phyloP scores from a whole-genome alignment of 805 yeast species.

The Candida krabiensis region DNA sequence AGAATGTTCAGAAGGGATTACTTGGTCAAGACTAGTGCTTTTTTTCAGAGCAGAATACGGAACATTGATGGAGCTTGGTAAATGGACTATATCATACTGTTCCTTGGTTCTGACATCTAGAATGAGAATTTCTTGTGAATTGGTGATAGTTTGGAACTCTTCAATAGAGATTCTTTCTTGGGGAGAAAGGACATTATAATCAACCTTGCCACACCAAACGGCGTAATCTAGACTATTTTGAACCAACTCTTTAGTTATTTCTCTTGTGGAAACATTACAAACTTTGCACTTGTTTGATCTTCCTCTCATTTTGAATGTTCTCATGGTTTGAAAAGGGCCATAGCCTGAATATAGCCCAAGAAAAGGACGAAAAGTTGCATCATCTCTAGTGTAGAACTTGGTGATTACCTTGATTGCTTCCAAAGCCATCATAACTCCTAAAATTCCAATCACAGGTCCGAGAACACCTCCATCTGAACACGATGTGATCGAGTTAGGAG shows the following conservation, averaged over 20 bases:
- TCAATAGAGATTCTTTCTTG: slow-evolving; percentile 49
- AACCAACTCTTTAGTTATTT: slow-evolving; percentile 48
- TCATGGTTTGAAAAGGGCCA: slow-evolving; percentile 56
- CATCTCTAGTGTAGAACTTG: slow-evolving; percentile 48
- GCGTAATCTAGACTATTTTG: slow-evolving; percentile 58
- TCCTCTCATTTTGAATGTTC: slow-evolving; percentile 79
- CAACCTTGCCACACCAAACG: slow-evolving; percentile 70
- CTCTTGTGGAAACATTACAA: slow-evolving; percentile 55
- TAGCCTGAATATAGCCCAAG: slow-evolving; percentile 67
- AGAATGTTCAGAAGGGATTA: slow-evolving; percentile 10
- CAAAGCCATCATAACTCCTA: slow-evolving; percentile 86
- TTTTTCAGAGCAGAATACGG: slow-evolving; percentile 54
- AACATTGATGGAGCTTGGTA: slow-evolving; percentile 61
- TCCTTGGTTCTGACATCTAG: slow-evolving; percentile 79
- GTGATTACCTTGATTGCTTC: slow-evolving; percentile 79
- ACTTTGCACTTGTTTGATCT: slow-evolving; percentile 58
- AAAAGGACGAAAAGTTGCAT: slow-evolving; percentile 63
- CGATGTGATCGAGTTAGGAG: slow-evolving; percentile 75
- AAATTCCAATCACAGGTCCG: slow-evolving; percentile 93
- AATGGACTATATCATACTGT: slow-evolving; percentile 67
- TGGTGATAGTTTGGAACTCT: slow-evolving; percentile 24
- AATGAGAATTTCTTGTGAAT: slow-evolving; percentile 35
- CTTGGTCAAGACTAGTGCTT: slow-evolving; percentile 20
- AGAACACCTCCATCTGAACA: slow-evolving; percentile 94
- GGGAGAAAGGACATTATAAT: slow-evolving; percentile 43